Evolutionary conservation across 129 eudicot species (phyloP).

Genomic region (Lactuca sativa): DNA sequence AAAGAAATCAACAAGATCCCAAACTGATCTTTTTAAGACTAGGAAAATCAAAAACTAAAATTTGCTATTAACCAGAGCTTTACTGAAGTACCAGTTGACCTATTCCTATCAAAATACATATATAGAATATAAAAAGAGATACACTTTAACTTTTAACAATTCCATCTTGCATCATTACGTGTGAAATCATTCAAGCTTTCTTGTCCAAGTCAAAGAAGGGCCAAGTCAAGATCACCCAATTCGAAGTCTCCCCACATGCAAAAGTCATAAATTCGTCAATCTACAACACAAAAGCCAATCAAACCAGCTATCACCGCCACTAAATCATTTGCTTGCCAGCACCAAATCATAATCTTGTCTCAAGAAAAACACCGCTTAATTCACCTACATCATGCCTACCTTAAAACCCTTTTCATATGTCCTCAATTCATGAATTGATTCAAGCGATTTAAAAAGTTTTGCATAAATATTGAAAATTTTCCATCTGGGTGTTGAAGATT

Average conservation of each 20-base stretch:
- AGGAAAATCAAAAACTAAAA: no score
- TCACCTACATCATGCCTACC: conserved; percentile 7
- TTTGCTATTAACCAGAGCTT: neutral
- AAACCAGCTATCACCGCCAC: conserved; percentile 24
- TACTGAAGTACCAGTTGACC: neutral
- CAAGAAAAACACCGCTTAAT: conserved; percentile 13
- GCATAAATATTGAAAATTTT: conserved; percentile 8
- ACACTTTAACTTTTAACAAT: neutral
- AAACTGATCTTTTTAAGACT: no score
- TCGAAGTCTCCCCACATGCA: conserved; percentile 17
- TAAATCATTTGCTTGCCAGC: conserved; percentile 30
- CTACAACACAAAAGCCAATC: conserved; percentile 11
- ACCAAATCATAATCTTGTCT: conserved; percentile 20
- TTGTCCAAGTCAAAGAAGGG: conserved; percentile 17
- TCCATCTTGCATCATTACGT: conserved; percentile 6
- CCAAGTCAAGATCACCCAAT: conserved; percentile 20
- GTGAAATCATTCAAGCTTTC: neutral
- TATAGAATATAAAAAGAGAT: no score
- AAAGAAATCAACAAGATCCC: no score
- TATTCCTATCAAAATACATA: no score
- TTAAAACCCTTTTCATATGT: conserved; percentile 20
- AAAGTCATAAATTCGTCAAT: conserved; percentile 25
- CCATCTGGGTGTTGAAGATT: conserved; percentile 29
- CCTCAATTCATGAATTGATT: neutral
- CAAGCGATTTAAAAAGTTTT: conserved; percentile 15